Evolutionary conservation across 495 filamentous ascomycete genomes (phyloP).

Genomic region (Neurospora terricola): DNA sequence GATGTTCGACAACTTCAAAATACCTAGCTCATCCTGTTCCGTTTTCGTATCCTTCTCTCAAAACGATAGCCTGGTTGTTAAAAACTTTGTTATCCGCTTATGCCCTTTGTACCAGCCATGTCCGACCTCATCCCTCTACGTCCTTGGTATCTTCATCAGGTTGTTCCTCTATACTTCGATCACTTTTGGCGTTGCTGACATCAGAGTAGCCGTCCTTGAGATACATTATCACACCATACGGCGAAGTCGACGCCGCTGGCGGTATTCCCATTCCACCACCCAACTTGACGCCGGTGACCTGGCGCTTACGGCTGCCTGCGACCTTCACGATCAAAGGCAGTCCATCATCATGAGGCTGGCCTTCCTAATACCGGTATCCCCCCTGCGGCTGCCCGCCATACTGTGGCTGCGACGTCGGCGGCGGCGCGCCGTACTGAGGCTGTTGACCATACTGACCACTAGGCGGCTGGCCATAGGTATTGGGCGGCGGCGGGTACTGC

Average conservation of each 20-base stretch:
- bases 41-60: not conserved
- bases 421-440: slow-evolving; percentile 14
- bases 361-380: not conserved
- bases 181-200: not conserved
- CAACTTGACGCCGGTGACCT: not conserved
- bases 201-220: not conserved
- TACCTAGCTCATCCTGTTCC: not conserved
- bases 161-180: not conserved
- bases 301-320: not conserved
- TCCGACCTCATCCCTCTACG: not conserved
- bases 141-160: not conserved
- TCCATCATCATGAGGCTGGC: not conserved
- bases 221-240: not conserved
- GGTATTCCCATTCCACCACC: not conserved
- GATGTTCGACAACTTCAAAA: not conserved
- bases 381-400: slow-evolving; percentile 5
- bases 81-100: not conserved
- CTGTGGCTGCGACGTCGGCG: not conserved
- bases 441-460: slow-evolving; percentile 6
- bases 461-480: slow-evolving; percentile 3
- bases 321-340: not conserved
- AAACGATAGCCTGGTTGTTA: not conserved
- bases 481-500: not conserved
- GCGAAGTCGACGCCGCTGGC: not conserved
- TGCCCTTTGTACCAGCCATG: not conserved